Percentiles rank a stretch among this genome's conserved stretches.
phyloP scores from a whole-genome alignment of 495 filamentous ascomycete genomes.

The Xylaria grammica region DNA sequence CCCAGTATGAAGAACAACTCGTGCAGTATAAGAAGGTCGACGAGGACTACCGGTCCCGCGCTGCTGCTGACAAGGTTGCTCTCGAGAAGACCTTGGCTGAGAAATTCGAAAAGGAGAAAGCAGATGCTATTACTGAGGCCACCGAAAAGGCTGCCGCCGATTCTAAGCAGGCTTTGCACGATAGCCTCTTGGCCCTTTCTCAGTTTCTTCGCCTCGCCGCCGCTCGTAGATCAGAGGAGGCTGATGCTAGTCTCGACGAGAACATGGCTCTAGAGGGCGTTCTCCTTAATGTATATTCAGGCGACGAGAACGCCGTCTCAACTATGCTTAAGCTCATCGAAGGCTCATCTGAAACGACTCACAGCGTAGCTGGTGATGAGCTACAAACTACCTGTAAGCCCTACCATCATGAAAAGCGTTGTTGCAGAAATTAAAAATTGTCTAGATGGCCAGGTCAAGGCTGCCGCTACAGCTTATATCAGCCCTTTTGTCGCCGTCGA shows the following conservation, averaged over 20 bases:
- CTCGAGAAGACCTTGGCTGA: slow-evolving; percentile 72
- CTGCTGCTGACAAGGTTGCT: slow-evolving; percentile 71
- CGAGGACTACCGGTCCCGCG: slow-evolving; percentile 71
- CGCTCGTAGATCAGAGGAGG: slow-evolving; percentile 67
- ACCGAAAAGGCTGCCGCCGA: slow-evolving; percentile 63
- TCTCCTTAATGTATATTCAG: slow-evolving; percentile 85
- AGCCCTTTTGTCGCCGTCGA: slow-evolving; percentile 48
- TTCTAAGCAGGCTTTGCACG: slow-evolving; percentile 54
- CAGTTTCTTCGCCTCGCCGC: slow-evolving; percentile 83
- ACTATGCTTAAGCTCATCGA: slow-evolving; percentile 85
- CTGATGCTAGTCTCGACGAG: slow-evolving; percentile 68
- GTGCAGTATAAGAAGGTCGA: slow-evolving; percentile 82
- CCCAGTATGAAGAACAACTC: slow-evolving; percentile 84
- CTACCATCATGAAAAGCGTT: background rate
- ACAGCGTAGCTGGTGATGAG: slow-evolving; percentile 64
- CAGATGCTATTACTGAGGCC: slow-evolving; percentile 60
- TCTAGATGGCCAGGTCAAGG: slow-evolving; percentile 72
- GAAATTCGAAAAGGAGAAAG: slow-evolving; percentile 72
- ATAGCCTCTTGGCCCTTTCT: slow-evolving; percentile 68
- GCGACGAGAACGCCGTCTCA: slow-evolving; percentile 78
- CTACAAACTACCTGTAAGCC: slow-evolving; percentile 80
- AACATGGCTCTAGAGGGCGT: slow-evolving; percentile 89
- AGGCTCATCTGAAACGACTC: slow-evolving; percentile 74
- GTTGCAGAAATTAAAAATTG: slow-evolving; percentile 33
- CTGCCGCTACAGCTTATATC: slow-evolving; percentile 57